A percentile compares a stretch with the other conserved stretches of the same genome.
Conservation (phyloP, 768 basidiomycete species). For the Myochromella boudieri region DNA sequence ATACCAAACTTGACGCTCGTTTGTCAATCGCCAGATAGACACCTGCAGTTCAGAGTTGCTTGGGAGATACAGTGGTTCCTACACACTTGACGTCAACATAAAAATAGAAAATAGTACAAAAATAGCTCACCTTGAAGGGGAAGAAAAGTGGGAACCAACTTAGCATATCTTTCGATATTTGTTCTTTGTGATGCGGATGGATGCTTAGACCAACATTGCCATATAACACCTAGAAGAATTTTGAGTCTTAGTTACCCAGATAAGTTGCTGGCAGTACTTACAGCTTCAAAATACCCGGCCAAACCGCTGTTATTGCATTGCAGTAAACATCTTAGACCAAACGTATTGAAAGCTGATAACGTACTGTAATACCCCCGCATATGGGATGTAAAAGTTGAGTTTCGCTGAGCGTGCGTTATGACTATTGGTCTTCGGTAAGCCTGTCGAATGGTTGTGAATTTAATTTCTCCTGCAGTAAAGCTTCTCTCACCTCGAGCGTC, state of each 20-base stretch:
- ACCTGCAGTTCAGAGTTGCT: constrained; percentile 91
- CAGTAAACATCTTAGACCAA: constrained; percentile 2
- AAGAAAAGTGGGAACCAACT: constrained; percentile 99
- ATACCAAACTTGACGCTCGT: constrained; percentile 92
- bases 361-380: constrained; percentile 86
- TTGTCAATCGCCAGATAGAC: constrained; percentile 91
- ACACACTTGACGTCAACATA: not conserved
- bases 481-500: constrained; percentile 59
- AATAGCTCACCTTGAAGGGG: constrained; percentile 68
- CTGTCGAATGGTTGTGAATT: constrained; percentile 36
- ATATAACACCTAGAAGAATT: constrained; percentile 58
- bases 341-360: constrained; percentile 15
- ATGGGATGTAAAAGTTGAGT: constrained; percentile 88
- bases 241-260: not conserved
- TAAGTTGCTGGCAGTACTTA: constrained; percentile 16
- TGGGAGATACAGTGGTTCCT: constrained; percentile 95
- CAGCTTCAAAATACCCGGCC: constrained; percentile 96
- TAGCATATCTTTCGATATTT: constrained; percentile 93
- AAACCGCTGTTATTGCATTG: constrained; percentile 54
- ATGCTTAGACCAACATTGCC: constrained; percentile 90
- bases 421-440: constrained; percentile 89
- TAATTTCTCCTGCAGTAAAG: no score
- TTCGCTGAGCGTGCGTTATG: constrained; percentile 91
- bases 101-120: constrained; percentile 3
- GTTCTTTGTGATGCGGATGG: constrained; percentile 85